Conservation (phyloP, 2,329 filamentous ascomycete species). For the Cladosporium cucumerinum region DNA sequence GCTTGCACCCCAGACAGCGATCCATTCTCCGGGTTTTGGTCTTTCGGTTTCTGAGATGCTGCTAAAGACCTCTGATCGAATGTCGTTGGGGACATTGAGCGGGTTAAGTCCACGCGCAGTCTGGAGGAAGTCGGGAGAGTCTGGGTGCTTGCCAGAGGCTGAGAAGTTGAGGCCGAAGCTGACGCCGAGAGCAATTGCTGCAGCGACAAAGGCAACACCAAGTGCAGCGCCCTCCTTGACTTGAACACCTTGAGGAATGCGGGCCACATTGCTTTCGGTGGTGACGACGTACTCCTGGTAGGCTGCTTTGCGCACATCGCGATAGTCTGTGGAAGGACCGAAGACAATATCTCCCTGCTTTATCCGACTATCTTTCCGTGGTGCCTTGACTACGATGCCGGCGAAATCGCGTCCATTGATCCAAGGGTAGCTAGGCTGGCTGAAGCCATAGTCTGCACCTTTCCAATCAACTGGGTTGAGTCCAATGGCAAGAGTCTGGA, state of each 20-base stretch:
- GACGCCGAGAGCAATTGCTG: constrained; percentile 63
- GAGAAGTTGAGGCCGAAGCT: constrained; percentile 67
- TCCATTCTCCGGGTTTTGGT: constrained; percentile 61
- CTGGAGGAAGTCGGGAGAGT: constrained; percentile 53
- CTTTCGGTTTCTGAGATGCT: constrained; percentile 53
- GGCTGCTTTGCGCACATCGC: constrained; percentile 67
- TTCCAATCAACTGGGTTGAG: constrained; percentile 78
- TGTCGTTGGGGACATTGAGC: constrained; percentile 56
- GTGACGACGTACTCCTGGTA: constrained; percentile 69
- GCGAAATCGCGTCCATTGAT: constrained; percentile 68
- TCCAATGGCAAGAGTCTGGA: constrained; percentile 63
- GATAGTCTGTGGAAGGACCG: constrained; percentile 71
- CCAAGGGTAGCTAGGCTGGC: constrained; percentile 64
- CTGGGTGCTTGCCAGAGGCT: constrained; percentile 35
- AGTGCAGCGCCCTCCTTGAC: constrained; percentile 59
- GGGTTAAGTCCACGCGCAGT: constrained; percentile 49
- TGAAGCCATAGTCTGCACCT: constrained; percentile 66
- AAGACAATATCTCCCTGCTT: constrained; percentile 56
- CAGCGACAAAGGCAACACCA: constrained; percentile 70
- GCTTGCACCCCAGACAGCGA: constrained; percentile 73
- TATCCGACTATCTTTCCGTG: constrained; percentile 47
- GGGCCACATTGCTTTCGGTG: constrained; percentile 62
- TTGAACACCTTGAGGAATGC: constrained; percentile 54
- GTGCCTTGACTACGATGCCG: constrained; percentile 57
- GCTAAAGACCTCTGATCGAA: constrained; percentile 60